Evolutionary conservation across 2,329 filamentous ascomycete genomes (phyloP).

Genomic region (Penicillium sp.): DNA sequence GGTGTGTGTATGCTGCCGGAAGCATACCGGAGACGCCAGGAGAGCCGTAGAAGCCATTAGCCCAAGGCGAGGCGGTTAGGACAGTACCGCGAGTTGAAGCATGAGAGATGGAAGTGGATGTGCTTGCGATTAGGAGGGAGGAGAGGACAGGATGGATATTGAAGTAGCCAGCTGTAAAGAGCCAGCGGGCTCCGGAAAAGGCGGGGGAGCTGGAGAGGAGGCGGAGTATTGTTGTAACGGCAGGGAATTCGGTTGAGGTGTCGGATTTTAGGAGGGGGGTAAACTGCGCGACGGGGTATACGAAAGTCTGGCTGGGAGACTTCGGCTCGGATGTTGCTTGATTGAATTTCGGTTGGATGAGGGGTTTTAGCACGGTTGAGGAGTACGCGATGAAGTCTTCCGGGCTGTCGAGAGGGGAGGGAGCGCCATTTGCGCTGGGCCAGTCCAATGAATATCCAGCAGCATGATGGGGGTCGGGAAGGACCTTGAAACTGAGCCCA

Average conservation of each 20-base stretch:
- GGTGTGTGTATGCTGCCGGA: conserved; percentile 87
- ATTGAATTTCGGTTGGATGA: conserved; percentile 62
- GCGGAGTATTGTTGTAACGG: conserved; percentile 74
- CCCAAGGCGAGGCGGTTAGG: conserved; percentile 88
- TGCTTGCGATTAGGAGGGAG: conserved; percentile 75
- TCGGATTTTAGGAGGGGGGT: conserved; percentile 81
- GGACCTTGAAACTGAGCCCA: conserved; percentile 79
- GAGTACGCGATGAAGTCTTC: conserved; percentile 72
- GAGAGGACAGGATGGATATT: conserved; percentile 90
- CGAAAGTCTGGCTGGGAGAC: conserved; percentile 65
- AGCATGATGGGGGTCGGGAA: conserved; percentile 55
- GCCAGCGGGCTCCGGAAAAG: conserved; percentile 79
- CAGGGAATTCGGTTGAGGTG: conserved; percentile 85
- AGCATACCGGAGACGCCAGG: conserved; percentile 87
- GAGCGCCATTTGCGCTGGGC: conserved; percentile 75
- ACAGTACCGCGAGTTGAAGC: conserved; percentile 69
- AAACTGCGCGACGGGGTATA: conserved; percentile 88
- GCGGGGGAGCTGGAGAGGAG: conserved; percentile 64
- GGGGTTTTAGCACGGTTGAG: conserved; percentile 66
- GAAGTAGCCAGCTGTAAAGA: conserved; percentile 97
- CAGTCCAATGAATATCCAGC: conserved; percentile 67
- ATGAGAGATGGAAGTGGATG: conserved; percentile 43
- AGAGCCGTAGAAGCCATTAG: conserved; percentile 93
- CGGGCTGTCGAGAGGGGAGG: conserved; percentile 74
- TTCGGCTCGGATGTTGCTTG: conserved; percentile 36